phyloP scores from a whole-genome alignment of 305 asterid genomes.

The Solanum aculeatissimum region DNA sequence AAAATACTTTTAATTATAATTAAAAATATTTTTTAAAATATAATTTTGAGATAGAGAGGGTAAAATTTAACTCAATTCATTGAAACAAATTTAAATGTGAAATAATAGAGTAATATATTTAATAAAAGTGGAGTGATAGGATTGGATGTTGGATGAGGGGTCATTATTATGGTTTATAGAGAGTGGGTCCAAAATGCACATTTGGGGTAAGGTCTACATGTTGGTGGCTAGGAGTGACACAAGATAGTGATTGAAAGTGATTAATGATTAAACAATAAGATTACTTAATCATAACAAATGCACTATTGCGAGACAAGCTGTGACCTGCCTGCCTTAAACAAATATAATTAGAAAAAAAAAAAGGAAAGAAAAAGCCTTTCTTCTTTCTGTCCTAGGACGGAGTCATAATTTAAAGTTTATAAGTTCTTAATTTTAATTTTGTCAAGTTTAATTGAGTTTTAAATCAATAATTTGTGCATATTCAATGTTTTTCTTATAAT shows the following conservation, averaged over 20 bases:
- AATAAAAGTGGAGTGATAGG: not conserved
- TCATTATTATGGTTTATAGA: conserved; percentile 15
- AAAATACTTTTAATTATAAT: too few relatives aligned
- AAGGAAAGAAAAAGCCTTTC: not conserved
- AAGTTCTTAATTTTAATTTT: not conserved
- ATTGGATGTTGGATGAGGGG: not conserved
- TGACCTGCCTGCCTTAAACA: conserved; percentile 27
- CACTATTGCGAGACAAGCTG: conserved; percentile 49
- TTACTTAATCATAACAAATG: conserved; percentile 17
- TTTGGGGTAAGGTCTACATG: conserved; percentile 26
- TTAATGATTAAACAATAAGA: conserved; percentile 13
- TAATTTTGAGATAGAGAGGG: too few relatives aligned
- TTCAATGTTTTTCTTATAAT: too few relatives aligned
- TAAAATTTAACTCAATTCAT: not conserved
- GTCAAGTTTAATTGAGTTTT: not conserved
- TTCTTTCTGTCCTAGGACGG: not conserved
- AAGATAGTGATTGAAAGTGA: conserved; percentile 13
- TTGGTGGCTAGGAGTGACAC: conserved; percentile 25
- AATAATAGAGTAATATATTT: too few relatives aligned
- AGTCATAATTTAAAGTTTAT: not conserved
- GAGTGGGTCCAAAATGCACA: conserved; percentile 13
- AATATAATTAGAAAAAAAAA: not conserved
- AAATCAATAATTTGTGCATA: not conserved
- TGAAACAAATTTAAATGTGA: not conserved
- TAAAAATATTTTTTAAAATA: too few relatives aligned